Conservation (phyloP, 768 basidiomycete species). For the Boletales sp. region DNA sequence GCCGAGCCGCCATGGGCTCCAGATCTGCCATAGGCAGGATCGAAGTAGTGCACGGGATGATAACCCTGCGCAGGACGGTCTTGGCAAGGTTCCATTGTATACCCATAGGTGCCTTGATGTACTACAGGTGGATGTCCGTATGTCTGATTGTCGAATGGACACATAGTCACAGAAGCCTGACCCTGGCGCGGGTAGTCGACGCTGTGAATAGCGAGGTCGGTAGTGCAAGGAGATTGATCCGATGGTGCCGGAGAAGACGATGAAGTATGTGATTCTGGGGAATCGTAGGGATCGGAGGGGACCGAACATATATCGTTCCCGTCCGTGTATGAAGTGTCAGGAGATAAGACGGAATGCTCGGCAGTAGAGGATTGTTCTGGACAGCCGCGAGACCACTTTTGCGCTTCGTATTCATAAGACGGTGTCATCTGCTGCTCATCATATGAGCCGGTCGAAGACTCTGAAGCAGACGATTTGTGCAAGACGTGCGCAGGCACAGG, state of each 20-base stretch:
- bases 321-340: slow-evolving; percentile 12
- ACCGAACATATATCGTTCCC: slow-evolving; percentile 9
- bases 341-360: slow-evolving; percentile 5
- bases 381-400: slow-evolving; percentile 16
- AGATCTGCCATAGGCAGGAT: slow-evolving; percentile 5
- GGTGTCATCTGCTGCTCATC: slow-evolving; percentile 10
- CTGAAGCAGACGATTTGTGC: slow-evolving; percentile 9
- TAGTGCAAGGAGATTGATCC: slow-evolving; percentile 20
- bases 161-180: slow-evolving; percentile 2
- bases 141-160: background rate
- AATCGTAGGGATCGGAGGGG: slow-evolving; percentile 17
- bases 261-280: slow-evolving; percentile 16
- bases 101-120: slow-evolving; percentile 13
- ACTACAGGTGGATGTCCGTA: slow-evolving; percentile 6
- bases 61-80: slow-evolving; percentile 14
- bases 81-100: slow-evolving; percentile 3
- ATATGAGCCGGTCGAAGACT: slow-evolving; percentile 6
- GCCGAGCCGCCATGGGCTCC: slow-evolving; percentile 10
- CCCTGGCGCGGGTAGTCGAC: slow-evolving; percentile 1
- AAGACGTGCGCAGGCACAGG: slow-evolving; percentile 2
- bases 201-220: slow-evolving; percentile 8
- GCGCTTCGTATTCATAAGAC: slow-evolving; percentile 9
- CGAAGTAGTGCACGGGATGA: slow-evolving; percentile 5
- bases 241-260: slow-evolving; percentile 22
- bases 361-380: slow-evolving; percentile 1